These are phyloP conservation scores for Solanum ossicruentum DNA, from an alignment of 257 asterid genomes.

Conservation along the genomic window DNA sequence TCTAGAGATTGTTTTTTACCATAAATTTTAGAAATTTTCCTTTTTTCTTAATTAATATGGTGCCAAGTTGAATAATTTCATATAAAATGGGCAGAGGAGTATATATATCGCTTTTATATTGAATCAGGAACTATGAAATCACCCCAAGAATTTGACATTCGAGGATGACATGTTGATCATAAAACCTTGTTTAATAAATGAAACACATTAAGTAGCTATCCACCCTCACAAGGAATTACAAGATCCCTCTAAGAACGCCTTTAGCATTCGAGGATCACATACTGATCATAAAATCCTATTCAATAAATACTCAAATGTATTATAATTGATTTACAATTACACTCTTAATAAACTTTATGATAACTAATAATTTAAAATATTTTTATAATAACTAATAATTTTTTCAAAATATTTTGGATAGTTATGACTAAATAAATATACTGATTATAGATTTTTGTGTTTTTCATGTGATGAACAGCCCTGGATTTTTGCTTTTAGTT, in stretches of 20 bases:
- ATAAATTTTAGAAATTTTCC: too few species aligned
- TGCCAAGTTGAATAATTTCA: too few species aligned
- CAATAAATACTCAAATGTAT: too few species aligned
- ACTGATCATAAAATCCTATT: background rate
- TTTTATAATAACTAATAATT: background rate
- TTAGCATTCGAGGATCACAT: background rate
- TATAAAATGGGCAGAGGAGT: too few species aligned
- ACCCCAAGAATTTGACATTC: too few species aligned
- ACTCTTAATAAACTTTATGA: background rate
- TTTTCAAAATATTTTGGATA: too few species aligned
- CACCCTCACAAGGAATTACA: background rate
- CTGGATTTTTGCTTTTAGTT: conserved; percentile 31
- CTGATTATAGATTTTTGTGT: background rate
- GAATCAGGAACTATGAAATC: too few species aligned
- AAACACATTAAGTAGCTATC: background rate
- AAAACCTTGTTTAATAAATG: background rate
- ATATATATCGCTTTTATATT: too few species aligned
- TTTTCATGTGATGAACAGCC: conserved; percentile 10
- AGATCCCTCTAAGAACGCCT: background rate
- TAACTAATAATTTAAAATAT: background rate
- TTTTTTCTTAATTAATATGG: too few species aligned
- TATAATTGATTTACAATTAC: too few species aligned
- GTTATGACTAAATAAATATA: background rate
- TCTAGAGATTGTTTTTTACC: too few species aligned
- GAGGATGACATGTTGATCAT: background rate